A percentile compares a stretch with the other conserved stretches of the same genome.
Evolutionary conservation across 1,139 yeast genomes (phyloP).

Genomic region (Protomyces inundatus): DNA sequence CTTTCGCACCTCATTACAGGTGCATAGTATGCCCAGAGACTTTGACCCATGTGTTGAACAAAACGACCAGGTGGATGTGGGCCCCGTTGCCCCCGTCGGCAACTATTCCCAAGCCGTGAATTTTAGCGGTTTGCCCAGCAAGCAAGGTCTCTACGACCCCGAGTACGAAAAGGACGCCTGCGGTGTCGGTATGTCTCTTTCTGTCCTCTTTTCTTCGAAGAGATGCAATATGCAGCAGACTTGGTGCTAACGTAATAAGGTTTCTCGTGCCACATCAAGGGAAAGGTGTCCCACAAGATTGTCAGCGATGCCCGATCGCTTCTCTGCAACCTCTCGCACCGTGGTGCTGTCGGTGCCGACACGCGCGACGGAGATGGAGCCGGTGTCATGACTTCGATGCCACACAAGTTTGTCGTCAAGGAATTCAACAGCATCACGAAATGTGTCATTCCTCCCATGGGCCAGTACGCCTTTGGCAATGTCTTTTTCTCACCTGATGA

Average conservation of each 20-base stretch:
- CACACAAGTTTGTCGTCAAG: slow-evolving; percentile 76
- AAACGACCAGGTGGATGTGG: neutral
- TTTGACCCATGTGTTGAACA: neutral
- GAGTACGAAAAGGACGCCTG: slow-evolving; percentile 94
- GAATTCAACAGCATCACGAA: slow-evolving; percentile 53
- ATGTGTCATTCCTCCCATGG: slow-evolving; percentile 42
- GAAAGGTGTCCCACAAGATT: slow-evolving; percentile 79
- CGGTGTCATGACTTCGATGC: slow-evolving; percentile 88
- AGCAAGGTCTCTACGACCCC: slow-evolving; percentile 89
- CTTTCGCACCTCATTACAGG: neutral
- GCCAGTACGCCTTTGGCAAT: slow-evolving; percentile 94
- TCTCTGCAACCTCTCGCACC: slow-evolving; percentile 95
- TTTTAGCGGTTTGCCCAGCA: slow-evolving; percentile 88
- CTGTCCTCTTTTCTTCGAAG: neutral
- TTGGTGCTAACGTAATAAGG: slow-evolving; percentile 5
- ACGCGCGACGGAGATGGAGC: slow-evolving; percentile 99
- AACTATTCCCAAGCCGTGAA: slow-evolving; percentile 72
- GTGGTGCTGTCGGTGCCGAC: slow-evolving; percentile 95
- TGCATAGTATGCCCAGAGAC: neutral
- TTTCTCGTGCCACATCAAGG: slow-evolving; percentile 91
- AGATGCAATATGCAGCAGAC: neutral
- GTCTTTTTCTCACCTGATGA: slow-evolving; percentile 83
- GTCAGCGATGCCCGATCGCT: slow-evolving; percentile 78
- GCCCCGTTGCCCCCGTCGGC: slow-evolving; percentile 42
- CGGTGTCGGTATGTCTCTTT: slow-evolving; percentile 65